Evolutionary conservation across 331 rosid species (phyloP).

Genomic region (Malus hybrid): DNA sequence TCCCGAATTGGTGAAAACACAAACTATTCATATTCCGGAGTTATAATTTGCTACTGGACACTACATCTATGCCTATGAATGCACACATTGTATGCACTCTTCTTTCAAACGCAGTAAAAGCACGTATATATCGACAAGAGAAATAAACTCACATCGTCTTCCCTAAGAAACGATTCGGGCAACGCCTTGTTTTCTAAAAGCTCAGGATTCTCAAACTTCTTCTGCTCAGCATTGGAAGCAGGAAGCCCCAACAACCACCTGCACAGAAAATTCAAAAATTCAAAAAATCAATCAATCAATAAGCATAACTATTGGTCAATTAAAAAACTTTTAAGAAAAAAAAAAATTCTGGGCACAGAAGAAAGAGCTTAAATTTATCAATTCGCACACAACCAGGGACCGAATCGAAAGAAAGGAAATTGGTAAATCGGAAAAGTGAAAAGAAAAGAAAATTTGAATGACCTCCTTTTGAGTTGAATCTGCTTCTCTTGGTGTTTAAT

Average conservation of each 20-base stretch:
- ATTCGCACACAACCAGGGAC: not conserved
- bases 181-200: conserved; percentile 26
- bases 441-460: not conserved
- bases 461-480: conserved; percentile 59
- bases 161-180: conserved; percentile 61
- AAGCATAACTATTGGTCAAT: no score
- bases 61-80: not conserved
- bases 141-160: conserved; percentile 60
- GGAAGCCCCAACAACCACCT: conserved; percentile 74
- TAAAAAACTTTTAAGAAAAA: no score
- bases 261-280: not conserved
- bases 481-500: conserved; percentile 41
- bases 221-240: conserved; percentile 22
- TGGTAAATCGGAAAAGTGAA: not conserved
- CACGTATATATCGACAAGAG: not conserved
- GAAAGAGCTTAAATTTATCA: not conserved
- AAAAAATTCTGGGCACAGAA: not conserved
- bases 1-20: not conserved
- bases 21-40: not conserved
- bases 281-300: not conserved
- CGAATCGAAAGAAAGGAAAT: not conserved
- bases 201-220: conserved; percentile 24
- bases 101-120: not conserved
- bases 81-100: not conserved
- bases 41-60: no score